phyloP scores from a whole-genome alignment of 2,329 filamentous ascomycete genomes.

The Diplodia corticola region DNA sequence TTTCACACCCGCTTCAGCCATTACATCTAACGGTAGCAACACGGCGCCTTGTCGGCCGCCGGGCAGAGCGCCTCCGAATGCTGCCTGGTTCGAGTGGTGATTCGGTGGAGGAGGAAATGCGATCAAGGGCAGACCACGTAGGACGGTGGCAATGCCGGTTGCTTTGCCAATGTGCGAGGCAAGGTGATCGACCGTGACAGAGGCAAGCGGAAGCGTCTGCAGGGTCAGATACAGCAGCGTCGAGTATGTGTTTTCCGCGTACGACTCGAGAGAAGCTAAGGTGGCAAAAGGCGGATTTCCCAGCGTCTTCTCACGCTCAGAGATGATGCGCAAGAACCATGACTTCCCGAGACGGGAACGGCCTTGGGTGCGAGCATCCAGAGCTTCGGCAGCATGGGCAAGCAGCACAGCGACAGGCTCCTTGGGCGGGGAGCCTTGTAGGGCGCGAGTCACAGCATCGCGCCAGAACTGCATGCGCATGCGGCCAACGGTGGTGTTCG shows the following conservation, averaged over 20 bases:
- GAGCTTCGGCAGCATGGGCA: slow-evolving; percentile 66
- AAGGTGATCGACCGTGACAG: slow-evolving; percentile 84
- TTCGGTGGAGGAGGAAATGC: slow-evolving; percentile 70
- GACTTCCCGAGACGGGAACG: slow-evolving; percentile 54
- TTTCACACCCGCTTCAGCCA: slow-evolving; percentile 76
- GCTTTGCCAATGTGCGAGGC: slow-evolving; percentile 96
- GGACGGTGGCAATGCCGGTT: slow-evolving; percentile 78
- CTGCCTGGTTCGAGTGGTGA: slow-evolving; percentile 40
- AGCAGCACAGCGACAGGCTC: slow-evolving; percentile 89
- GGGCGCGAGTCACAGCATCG: slow-evolving; percentile 75
- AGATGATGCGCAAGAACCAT: slow-evolving; percentile 70
- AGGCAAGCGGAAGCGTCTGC: slow-evolving; percentile 74
- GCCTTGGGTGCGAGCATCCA: slow-evolving; percentile 50
- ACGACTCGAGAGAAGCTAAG: slow-evolving; percentile 74
- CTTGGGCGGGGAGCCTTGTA: slow-evolving; percentile 76
- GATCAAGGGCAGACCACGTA: slow-evolving; percentile 87
- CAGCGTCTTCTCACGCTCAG: slow-evolving; percentile 78
- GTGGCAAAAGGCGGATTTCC: slow-evolving; percentile 78
- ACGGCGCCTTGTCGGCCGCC: slow-evolving; percentile 62
- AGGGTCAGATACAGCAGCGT: slow-evolving; percentile 87
- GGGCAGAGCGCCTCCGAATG: slow-evolving; percentile 37
- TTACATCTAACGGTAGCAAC: slow-evolving; percentile 82
- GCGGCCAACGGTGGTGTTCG: slow-evolving; percentile 79
- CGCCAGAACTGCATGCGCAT: slow-evolving; percentile 96
- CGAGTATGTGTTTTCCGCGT: slow-evolving; percentile 93